Evolutionary conservation across 768 basidiomycete species (phyloP), one percentile per base, ranked within the genome.

Genomic region (Collybiopsis luxurians): DNA sequence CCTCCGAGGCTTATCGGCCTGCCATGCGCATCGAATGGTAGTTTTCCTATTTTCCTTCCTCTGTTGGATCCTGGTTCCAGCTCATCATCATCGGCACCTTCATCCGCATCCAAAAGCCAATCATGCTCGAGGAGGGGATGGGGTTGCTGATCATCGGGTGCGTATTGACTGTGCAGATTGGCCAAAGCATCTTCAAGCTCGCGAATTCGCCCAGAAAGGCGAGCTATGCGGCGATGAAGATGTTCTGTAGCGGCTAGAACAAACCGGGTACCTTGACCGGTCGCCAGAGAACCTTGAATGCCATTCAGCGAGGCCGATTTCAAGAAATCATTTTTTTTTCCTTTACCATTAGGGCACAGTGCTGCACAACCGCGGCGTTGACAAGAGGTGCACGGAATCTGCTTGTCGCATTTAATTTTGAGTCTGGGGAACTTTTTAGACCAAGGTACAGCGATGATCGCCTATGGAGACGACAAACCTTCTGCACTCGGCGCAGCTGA

Each of bases 181-280:
- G 68, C 59, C 24, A 77, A 58, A 9, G 76, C 75, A 24, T 78
- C 77, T 62, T 77, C 75, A 3, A 77, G 69, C 59, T 72, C 65
- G 54, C 68, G 70, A 53, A 76, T 71, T 36, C 77, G 67, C 15
- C 70, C 66, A 47, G 68, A 63, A 68, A 78, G 73, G 63, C 69
- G 65, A 27, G 66, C 50, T 59, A 78, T 69, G 53, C 64, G 72
- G 42, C 66, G 66, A 61, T 78, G 74, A 26, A 75, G 70, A 40
- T 75, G 73, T 52, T 75, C 75, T 30, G 73, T 76, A 17, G 71
- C 75, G 23, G 73, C 73, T 44, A 75, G 70, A 40, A 75, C 73
- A 39, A 63, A 79, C 77, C 82, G 73, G 62, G 79, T 79, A 50
- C 79, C 79, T 60, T 81, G 76, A 23, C 79, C 80, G n/a, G 79